phyloP scores from a whole-genome alignment of 139 green algal genomes.

The Tetradesmus obliquus region DNA sequence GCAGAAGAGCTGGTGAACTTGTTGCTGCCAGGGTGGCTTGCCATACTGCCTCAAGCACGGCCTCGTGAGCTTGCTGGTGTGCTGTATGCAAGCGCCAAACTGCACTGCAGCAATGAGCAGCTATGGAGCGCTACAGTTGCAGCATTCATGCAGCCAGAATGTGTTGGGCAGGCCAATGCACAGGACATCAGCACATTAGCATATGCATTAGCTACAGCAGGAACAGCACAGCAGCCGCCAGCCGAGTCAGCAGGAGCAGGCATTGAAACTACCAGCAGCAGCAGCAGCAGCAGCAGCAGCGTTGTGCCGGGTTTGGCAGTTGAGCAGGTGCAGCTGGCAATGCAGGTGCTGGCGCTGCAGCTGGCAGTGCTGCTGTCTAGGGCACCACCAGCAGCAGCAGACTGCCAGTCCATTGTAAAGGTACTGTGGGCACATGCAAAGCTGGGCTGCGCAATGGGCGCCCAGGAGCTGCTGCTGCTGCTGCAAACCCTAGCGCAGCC shows the following conservation, averaged over 20 bases:
- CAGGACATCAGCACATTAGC: slow-evolving; percentile 1
- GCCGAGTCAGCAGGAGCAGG: neutral
- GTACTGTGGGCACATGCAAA: slow-evolving; percentile 8
- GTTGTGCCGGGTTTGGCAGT: neutral
- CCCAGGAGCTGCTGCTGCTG: neutral
- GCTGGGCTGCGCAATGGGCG: neutral
- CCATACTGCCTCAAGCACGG: neutral
- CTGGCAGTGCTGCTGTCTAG: neutral
- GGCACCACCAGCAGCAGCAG: neutral
- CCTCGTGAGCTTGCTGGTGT: neutral
- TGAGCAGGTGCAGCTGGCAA: neutral
- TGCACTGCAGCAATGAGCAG: neutral
- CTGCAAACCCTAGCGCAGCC: neutral
- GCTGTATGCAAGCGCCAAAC: neutral
- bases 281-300: neutral
- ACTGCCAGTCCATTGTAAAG: neutral
- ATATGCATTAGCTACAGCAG: neutral
- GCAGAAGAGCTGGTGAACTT: neutral
- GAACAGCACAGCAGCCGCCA: neutral
- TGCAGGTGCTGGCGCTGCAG: neutral
- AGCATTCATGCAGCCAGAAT: neutral
- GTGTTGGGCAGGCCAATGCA: neutral
- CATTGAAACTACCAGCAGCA: neutral
- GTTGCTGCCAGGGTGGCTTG: neutral
- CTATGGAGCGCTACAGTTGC: slow-evolving; percentile 15